These are phyloP conservation scores for Castanea mollissima DNA, from an alignment of 306 rosid genomes.

Conservation along the genomic window DNA sequence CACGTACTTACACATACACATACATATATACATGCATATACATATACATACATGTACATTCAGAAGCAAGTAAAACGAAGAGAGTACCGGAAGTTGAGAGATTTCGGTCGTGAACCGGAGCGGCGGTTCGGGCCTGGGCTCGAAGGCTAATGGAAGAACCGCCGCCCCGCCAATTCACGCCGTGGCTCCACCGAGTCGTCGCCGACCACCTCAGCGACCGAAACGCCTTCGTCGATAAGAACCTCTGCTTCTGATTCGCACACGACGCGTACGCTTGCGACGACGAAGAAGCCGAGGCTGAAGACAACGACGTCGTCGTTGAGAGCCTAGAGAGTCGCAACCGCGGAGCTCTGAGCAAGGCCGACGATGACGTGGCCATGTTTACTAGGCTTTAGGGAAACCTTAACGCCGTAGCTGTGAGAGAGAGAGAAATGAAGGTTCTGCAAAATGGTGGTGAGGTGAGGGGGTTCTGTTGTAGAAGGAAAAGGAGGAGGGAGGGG, in stretches of 20 bases:
- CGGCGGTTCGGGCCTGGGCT: neutral
- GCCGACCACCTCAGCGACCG: neutral
- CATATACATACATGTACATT: neutral
- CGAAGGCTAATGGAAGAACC: neutral
- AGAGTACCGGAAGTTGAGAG: constrained; percentile 5
- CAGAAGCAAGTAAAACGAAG: neutral
- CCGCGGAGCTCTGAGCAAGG: neutral
- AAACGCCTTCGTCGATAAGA: neutral
- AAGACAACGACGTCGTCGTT: neutral
- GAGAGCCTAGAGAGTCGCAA: neutral
- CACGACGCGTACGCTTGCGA: neutral
- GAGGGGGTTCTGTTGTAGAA: neutral
- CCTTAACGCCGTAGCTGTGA: too few species aligned
- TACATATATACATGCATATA: neutral
- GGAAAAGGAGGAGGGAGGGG: neutral
- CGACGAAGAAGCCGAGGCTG: neutral
- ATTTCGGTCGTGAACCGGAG: neutral
- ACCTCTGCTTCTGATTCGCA: neutral
- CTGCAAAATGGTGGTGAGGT: neutral
- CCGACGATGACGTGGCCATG: neutral
- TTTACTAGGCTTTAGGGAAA: too few species aligned
- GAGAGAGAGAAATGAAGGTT: neutral
- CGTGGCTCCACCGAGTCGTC: constrained; percentile 1
- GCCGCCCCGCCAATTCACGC: neutral
- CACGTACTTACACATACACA: too few species aligned